Base-by-base conservation (phyloP, 2,329 filamentous ascomycete species). In the Paramyrothecium sp. region DNA sequence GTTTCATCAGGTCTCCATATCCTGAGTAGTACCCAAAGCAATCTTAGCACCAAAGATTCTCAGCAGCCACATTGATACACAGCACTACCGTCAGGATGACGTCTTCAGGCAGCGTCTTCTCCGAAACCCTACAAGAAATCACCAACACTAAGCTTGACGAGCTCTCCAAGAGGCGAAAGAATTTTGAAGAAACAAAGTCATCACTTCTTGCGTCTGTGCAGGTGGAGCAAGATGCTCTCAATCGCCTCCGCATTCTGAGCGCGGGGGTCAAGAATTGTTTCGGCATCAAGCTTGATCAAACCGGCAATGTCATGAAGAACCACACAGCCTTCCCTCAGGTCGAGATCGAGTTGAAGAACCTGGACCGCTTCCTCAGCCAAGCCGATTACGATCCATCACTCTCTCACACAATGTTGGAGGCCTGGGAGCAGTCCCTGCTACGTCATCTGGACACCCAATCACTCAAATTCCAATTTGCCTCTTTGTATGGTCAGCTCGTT, bases 401-500 rank as follows among this genome's bases (percentile, higher is more conserved):
- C 4, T 77, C 77, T 0, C 16, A 53, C 1, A 65, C 64, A 50
- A 69, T 71, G 55, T 41, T 78, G 33, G 54, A 59, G 3, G 57
- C 62, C 1, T 78, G 73, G 71, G 71, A 77, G 54, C 55, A 65
- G 21, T 68, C 69, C 1, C 65, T 80, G 11, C 62, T 73, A n/a
- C 65, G 66, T 3, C 70, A 76, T 41, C 65, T 81, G 13, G 65
- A 77, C 20, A 71, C 67, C 41, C 74, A 78, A 54, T 75, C 75
- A 7, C 70, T 74, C 17, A 77, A 74, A 59, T 78, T 76, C 55
- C 64, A 74, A 54, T 79, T 76, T 50, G 77, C 78, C 0, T 73
- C 74, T 10, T 68, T 81, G 2, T 80, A 80, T 48, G 77, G 74
- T 3, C 69, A 76, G 51, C 70, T 81, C 3, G 77, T 79, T n/a